Base-by-base conservation (phyloP, 2,329 filamentous ascomycete genomes). In the Fusarium subtropicale region DNA sequence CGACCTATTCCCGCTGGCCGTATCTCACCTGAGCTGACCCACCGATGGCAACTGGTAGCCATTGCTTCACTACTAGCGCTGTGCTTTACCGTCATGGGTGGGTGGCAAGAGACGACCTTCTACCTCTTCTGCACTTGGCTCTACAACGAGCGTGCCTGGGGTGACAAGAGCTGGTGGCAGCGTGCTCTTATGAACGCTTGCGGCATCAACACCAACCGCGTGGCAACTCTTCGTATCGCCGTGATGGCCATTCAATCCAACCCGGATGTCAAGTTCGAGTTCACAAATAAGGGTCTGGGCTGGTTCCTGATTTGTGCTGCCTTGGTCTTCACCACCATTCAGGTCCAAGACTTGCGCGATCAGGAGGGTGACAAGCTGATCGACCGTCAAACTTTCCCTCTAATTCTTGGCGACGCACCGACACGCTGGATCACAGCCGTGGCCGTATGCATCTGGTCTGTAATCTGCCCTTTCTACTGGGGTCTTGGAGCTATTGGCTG, bases 91-190 rank as follows among this genome's bases (percentile, higher is more conserved):
- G 50, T 77, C 2, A 15, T 30, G 71, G 76, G 33, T 64, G 71
- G n/a, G 34, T 71, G 44, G 60, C 69, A 33, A 71, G 80, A 63
- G 69, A 75, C 30, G 46, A 73, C 3, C 30, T 78, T n/a, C 64
- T 83, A 30, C 50, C 78, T 48, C 26, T 76, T 15, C 45, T 79
- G 53, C 34, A 79, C 76, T 0, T 81, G 78, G 75, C 66, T 80
- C 52, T 84, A 84, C 69, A 83, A 83, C 60, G 81, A 83, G 39
- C 76, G 79, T 2, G 64, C 70, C 4, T 76, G 70, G 64, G 67
- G 65, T 8, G 74, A 78, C 64, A 68, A 70, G 63, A 75, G 77
- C 68, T 73, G 78, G 65, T 71, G 65, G 69, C 64, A 71, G 38
- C 65, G 69, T 4, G 61, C 68, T 18, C 55, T 71, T 15, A 71